Evolutionary conservation across 2,329 filamentous ascomycete genomes (phyloP).

Genomic region (Drechslerella stenobrocha): DNA sequence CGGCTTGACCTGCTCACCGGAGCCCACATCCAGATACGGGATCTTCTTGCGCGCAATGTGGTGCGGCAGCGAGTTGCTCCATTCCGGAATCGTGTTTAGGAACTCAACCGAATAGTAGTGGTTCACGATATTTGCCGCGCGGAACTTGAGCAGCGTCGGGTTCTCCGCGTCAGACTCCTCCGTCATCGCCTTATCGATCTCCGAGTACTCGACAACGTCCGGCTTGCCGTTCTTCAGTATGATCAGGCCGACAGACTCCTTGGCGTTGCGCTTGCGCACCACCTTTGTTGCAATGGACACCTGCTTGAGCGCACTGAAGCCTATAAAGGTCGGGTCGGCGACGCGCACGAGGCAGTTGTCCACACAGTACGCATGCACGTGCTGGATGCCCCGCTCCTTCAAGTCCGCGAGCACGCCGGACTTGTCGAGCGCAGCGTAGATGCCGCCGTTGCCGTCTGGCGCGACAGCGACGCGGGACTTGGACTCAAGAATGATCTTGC

Average conservation of each 20-base stretch:
- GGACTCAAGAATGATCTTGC: slow-evolving; percentile 90
- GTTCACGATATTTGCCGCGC: slow-evolving; percentile 98
- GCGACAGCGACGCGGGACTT: slow-evolving; percentile 91
- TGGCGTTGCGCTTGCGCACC: slow-evolving; percentile 96
- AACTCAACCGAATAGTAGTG: slow-evolving; percentile 98
- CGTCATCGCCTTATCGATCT: slow-evolving; percentile 86
- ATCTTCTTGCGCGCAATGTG: slow-evolving; percentile 99
- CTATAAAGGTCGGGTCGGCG: slow-evolving; percentile 93
- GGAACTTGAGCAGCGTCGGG: slow-evolving; percentile 83
- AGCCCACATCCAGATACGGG: slow-evolving; percentile 74
- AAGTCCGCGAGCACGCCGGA: slow-evolving; percentile 84
- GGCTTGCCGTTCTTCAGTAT: slow-evolving; percentile 93
- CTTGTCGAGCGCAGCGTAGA: slow-evolving; percentile 86
- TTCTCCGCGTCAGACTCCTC: slow-evolving; percentile 84
- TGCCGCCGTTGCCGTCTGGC: slow-evolving; percentile 93
- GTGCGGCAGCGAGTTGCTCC: slow-evolving; percentile 83
- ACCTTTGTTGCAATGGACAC: slow-evolving; percentile 98
- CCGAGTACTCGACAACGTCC: slow-evolving; percentile 97
- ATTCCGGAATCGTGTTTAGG: slow-evolving; percentile 84
- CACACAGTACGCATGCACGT: slow-evolving; percentile 96
- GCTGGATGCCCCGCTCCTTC: slow-evolving; percentile 82
- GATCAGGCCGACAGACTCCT: slow-evolving; percentile 93
- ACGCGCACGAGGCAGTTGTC: slow-evolving; percentile 99
- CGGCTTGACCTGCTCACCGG: slow-evolving; percentile 81
- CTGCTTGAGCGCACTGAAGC: slow-evolving; percentile 82